Percentiles rank a stretch among this genome's conserved stretches.
These are phyloP conservation scores for Triangularia verruculosa DNA, from an alignment of 2,329 filamentous ascomycete species.

Conservation along the genomic window DNA sequence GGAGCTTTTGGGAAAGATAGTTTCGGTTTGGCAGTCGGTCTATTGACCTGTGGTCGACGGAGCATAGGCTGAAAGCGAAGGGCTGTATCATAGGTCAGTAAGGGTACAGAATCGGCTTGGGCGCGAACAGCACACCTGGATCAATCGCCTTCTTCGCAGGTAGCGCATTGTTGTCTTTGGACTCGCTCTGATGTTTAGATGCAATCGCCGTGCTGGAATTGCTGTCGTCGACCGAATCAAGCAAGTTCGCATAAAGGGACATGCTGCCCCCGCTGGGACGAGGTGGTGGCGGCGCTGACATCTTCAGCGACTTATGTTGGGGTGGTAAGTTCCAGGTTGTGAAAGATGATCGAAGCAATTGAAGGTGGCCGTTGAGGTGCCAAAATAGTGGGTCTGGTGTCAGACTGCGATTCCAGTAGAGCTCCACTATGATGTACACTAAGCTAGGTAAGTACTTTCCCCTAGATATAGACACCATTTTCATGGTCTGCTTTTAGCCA, in stretches of 20 bases:
- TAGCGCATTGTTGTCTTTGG: constrained; percentile 53
- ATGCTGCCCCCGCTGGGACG: constrained; percentile 44
- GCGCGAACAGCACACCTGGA: constrained; percentile 23
- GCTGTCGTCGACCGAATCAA: constrained; percentile 49
- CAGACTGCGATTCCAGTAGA: neutral
- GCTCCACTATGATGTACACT: too few relatives aligned
- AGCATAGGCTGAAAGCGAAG: constrained; percentile 79
- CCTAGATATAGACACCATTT: too few relatives aligned
- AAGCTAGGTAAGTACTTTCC: too few relatives aligned
- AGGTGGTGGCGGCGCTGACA: constrained; percentile 21
- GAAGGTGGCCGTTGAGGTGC: neutral
- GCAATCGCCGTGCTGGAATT: constrained; percentile 58
- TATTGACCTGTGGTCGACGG: constrained; percentile 66
- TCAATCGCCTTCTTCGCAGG: constrained; percentile 59
- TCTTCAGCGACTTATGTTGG: neutral
- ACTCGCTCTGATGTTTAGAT: constrained; percentile 71
- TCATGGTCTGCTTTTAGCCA: too few relatives aligned
- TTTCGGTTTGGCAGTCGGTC: constrained; percentile 56
- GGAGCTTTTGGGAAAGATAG: constrained; percentile 50
- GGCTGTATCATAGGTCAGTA: constrained; percentile 38
- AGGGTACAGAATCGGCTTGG: neutral
- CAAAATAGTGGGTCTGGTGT: neutral
- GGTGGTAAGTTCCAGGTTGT: neutral
- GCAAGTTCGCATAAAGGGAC: constrained; percentile 81
- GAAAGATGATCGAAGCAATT: neutral